phyloP scores from a whole-genome alignment of 306 rosid species.

The Rosa chinensis region DNA sequence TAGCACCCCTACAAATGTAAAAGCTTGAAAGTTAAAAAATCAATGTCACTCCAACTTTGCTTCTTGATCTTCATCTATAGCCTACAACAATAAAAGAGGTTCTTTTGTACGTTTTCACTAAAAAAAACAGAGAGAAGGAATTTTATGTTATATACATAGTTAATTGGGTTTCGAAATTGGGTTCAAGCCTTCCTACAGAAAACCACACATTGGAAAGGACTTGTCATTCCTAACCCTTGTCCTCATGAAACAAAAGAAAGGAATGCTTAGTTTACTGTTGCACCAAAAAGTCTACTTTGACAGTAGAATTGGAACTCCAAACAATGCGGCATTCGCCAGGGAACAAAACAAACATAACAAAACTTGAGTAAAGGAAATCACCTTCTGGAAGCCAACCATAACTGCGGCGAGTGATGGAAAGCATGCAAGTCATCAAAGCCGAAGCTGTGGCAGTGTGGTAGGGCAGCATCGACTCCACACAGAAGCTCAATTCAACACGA shows the following conservation, averaged over 20 bases:
- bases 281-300: neutral
- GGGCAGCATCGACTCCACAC: slow-evolving; percentile 81
- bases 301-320: neutral
- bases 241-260: neutral
- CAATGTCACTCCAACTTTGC: slow-evolving; percentile 54
- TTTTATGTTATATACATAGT: neutral
- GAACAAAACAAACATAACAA: neutral
- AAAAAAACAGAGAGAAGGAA: neutral
- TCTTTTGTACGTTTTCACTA: slow-evolving; percentile 17
- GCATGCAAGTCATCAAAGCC: slow-evolving; percentile 86
- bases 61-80: slow-evolving; percentile 70
- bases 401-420: slow-evolving; percentile 51
- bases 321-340: neutral
- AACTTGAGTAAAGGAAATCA: slow-evolving; percentile 18
- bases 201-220: neutral
- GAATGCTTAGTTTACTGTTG: neutral
- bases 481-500: slow-evolving; percentile 67
- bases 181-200: neutral
- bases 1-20: slow-evolving; percentile 20
- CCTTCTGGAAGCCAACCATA: slow-evolving; percentile 76
- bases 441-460: slow-evolving; percentile 61
- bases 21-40: slow-evolving; percentile 40
- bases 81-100: slow-evolving; percentile 55
- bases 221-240: neutral
- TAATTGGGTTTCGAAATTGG: neutral